Percentiles rank a stretch among this genome's conserved stretches.
Evolutionary conservation across 805 yeast species (phyloP).

Genomic region (Saccharomycopsis sp.): DNA sequence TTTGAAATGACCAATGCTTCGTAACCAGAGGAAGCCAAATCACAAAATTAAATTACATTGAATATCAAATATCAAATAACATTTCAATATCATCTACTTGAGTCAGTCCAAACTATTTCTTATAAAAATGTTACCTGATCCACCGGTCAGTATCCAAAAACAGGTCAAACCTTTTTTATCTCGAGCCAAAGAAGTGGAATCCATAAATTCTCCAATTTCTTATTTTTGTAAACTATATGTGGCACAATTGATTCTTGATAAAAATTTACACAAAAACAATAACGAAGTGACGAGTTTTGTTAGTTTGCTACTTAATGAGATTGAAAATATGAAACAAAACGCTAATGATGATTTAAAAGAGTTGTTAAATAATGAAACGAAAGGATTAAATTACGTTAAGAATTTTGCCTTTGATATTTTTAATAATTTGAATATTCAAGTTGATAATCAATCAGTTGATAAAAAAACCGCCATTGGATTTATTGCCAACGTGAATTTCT

Average conservation of each 20-base stretch:
- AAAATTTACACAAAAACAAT: constrained; percentile 47
- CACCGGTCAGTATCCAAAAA: constrained; percentile 22
- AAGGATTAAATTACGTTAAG: constrained; percentile 44
- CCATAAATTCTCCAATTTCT: constrained; percentile 54
- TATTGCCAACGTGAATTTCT: constrained; percentile 44
- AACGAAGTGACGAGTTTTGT: constrained; percentile 51
- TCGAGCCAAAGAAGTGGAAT: constrained; percentile 47
- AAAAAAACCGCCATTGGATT: constrained; percentile 41
- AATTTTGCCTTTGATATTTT: constrained; percentile 52
- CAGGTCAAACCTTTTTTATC: constrained; percentile 36
- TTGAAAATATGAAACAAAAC: constrained; percentile 45
- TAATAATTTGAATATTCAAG: constrained; percentile 39
- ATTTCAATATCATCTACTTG: too few relatives aligned
- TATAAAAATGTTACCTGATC: too few relatives aligned
- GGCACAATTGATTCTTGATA: constrained; percentile 56
- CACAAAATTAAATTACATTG: too few relatives aligned
- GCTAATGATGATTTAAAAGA: constrained; percentile 31
- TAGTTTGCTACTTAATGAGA: constrained; percentile 50
- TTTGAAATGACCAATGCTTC: too few relatives aligned
- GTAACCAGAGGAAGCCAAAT: too few relatives aligned
- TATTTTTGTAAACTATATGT: constrained; percentile 67
- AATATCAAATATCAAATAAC: too few relatives aligned
- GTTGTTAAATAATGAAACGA: constrained; percentile 48
- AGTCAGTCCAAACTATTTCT: too few relatives aligned
- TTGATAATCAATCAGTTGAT: constrained; percentile 32